Evolutionary conservation across 768 basidiomycete species (phyloP).

Genomic region (Tylopilus rubrobrunneus): DNA sequence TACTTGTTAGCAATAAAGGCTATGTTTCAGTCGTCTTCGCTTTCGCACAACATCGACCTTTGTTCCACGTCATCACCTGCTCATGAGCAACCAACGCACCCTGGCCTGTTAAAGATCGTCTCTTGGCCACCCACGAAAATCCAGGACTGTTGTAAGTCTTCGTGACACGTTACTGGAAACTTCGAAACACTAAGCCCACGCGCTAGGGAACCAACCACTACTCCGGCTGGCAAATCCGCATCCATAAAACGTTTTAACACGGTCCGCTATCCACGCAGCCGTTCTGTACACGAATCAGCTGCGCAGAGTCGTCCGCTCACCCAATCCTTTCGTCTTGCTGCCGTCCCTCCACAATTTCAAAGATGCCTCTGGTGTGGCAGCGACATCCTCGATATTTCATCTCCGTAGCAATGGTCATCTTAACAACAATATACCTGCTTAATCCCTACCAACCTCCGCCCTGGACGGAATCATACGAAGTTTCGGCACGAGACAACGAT

Average conservation of each 20-base stretch:
- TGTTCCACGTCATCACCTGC: slow-evolving; percentile 20
- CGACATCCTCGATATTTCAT: slow-evolving; percentile 54
- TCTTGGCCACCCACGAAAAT: neutral
- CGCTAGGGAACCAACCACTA: slow-evolving; percentile 2
- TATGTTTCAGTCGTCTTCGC: neutral
- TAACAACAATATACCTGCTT: slow-evolving; percentile 47
- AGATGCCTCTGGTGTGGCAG: slow-evolving; percentile 32
- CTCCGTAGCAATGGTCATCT: slow-evolving; percentile 38
- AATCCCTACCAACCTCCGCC: slow-evolving; percentile 32
- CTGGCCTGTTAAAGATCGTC: slow-evolving; percentile 7
- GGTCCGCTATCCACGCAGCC: slow-evolving; percentile 4
- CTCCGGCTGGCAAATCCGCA: neutral
- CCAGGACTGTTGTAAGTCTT: slow-evolving; percentile 14
- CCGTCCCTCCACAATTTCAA: slow-evolving; percentile 2
- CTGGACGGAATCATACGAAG: slow-evolving; percentile 20
- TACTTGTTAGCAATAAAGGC: neutral
- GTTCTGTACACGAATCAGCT: slow-evolving; percentile 6
- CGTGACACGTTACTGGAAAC: neutral
- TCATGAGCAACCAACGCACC: slow-evolving; percentile 15
- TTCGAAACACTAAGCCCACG: neutral
- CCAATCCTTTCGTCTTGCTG: slow-evolving; percentile 2
- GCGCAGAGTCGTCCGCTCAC: slow-evolving; percentile 3
- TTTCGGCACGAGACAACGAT: slow-evolving; percentile 29
- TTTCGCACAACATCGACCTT: neutral
- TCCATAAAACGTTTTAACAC: slow-evolving; percentile 10